A percentile compares a stretch with the other conserved stretches of the same genome.
phyloP scores from a whole-genome alignment of 495 filamentous ascomycete genomes.

The Penicillium coffeae region DNA sequence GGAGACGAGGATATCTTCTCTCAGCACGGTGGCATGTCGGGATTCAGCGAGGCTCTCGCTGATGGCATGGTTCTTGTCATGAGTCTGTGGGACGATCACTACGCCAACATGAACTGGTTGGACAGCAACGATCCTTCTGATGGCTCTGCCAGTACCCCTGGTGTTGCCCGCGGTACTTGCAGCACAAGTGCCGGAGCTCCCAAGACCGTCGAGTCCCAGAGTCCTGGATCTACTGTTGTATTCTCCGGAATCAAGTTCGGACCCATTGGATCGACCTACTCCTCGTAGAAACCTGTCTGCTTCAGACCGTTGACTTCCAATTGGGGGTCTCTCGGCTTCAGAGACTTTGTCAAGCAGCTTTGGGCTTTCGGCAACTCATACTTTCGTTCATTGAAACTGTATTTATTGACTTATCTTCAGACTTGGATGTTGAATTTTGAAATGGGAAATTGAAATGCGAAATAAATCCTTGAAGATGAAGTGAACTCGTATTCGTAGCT shows the following conservation, averaged over 20 bases:
- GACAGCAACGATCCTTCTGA: slow-evolving; percentile 69
- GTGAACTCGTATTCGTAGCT: no score
- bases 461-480: no score
- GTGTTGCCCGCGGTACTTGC: slow-evolving; percentile 69
- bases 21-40: slow-evolving; percentile 54
- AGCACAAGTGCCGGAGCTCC: slow-evolving; percentile 59
- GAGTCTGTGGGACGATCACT: slow-evolving; percentile 76
- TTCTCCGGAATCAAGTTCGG: slow-evolving; percentile 70
- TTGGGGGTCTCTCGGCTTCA: no score
- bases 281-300: slow-evolving; percentile 7
- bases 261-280: slow-evolving; percentile 60
- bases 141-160: slow-evolving; percentile 51
- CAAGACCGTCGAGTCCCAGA: slow-evolving; percentile 53
- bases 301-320: slow-evolving; percentile 7
- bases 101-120: slow-evolving; percentile 79
- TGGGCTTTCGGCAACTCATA: background rate
- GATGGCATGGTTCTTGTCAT: slow-evolving; percentile 72
- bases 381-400: slow-evolving; percentile 1
- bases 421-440: background rate
- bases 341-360: no score
- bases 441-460: no score
- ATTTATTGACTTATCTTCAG: background rate
- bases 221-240: slow-evolving; percentile 54
- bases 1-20: slow-evolving; percentile 57
- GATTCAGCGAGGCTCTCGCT: slow-evolving; percentile 54